A percentile compares a stretch with the other conserved stretches of the same genome.
Conservation (phyloP, 1,284 basidiomycete genomes). For the Papiliotrema terrestris region DNA sequence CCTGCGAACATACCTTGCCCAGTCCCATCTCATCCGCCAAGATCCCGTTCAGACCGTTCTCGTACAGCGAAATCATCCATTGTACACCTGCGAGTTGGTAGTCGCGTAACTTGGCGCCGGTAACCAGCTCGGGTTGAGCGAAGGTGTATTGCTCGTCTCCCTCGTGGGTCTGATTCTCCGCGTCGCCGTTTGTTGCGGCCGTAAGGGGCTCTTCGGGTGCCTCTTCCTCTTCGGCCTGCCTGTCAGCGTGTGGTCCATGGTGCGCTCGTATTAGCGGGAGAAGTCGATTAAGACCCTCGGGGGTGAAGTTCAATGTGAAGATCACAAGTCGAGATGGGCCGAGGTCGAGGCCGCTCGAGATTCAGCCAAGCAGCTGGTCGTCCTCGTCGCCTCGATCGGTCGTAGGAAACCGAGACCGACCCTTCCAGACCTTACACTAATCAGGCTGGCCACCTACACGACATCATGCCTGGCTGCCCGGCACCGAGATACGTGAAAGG, state of each 20-base stretch:
- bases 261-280: not conserved
- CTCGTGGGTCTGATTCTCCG: constrained; percentile 11
- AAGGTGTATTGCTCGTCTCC: constrained; percentile 41
- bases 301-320: too few relatives aligned
- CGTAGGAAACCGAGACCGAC: too few relatives aligned
- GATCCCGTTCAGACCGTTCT: constrained; percentile 93
- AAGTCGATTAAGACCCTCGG: not conserved
- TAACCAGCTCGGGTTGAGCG: constrained; percentile 72
- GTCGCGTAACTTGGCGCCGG: constrained; percentile 76
- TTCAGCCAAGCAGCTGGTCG: too few relatives aligned
- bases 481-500: too few relatives aligned
- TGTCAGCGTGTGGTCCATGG: not conserved
- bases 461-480: too few relatives aligned
- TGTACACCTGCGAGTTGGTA: constrained; percentile 94
- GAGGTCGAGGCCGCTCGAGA: too few relatives aligned
- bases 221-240: not conserved
- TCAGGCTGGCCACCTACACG: too few relatives aligned
- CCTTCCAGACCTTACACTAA: too few relatives aligned
- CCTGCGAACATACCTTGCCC: constrained; percentile 59
- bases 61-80: constrained; percentile 91
- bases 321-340: too few relatives aligned
- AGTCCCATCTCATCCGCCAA: constrained; percentile 83
- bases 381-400: too few relatives aligned
- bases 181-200: constrained; percentile 11
- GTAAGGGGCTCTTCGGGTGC: constrained; percentile 5